Evolutionary conservation across 75 land plant genomes (phyloP).

Genomic region (Isoetes taiwanensis): DNA sequence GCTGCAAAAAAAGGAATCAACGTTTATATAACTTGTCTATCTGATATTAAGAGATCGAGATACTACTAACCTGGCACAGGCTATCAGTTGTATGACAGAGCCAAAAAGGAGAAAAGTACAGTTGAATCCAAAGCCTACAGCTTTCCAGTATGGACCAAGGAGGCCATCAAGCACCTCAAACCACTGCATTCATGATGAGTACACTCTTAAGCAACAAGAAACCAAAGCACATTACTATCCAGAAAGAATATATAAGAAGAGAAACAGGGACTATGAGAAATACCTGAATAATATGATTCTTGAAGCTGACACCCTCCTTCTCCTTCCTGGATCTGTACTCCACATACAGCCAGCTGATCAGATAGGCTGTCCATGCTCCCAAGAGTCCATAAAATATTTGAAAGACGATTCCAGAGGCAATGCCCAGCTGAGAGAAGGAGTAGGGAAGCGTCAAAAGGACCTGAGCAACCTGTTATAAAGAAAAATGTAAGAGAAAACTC

Average conservation of each 20-base stretch:
- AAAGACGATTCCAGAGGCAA: constrained; percentile 51
- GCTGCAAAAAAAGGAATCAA: constrained; percentile 21
- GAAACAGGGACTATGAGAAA: not conserved
- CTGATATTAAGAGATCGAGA: too few species aligned
- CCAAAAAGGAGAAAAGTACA: constrained; percentile 94
- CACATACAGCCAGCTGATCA: constrained; percentile 62
- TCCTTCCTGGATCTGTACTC: constrained; percentile 73
- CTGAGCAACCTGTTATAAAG: constrained; percentile 65
- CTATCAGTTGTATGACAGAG: constrained; percentile 92
- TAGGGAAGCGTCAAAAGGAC: constrained; percentile 74
- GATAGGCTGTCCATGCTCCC: constrained; percentile 79
- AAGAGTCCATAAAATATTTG: constrained; percentile 73
- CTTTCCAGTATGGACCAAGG: constrained; percentile 89
- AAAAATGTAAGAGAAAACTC: not conserved
- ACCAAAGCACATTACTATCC: not conserved
- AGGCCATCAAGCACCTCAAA: constrained; percentile 93
- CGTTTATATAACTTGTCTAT: not conserved
- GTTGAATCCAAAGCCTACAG: constrained; percentile 69
- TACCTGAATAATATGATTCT: constrained; percentile 89
- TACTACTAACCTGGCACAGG: constrained; percentile 99
- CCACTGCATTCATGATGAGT: constrained; percentile 40
- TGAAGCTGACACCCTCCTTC: constrained; percentile 57
- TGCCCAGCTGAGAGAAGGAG: constrained; percentile 80
- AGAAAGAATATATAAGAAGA: too few species aligned
- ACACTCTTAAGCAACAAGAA: not conserved